Evolutionary conservation across 2,329 filamentous ascomycete genomes (phyloP), one percentile per base, ranked within the genome.

Genomic region (Aspergillus oerlinghausenensis): DNA sequence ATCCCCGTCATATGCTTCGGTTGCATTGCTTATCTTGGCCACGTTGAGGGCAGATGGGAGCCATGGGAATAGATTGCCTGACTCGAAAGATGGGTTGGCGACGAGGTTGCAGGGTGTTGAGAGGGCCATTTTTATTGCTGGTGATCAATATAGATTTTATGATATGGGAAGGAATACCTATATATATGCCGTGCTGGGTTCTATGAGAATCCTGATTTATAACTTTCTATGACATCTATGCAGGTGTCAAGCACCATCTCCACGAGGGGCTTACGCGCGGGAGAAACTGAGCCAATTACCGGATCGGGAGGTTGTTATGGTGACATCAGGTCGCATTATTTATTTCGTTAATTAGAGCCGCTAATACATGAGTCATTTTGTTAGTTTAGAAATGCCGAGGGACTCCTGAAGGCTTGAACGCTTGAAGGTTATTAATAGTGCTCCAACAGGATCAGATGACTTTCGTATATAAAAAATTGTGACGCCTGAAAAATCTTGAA

Each of bases 61-160:
- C 65, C 64, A 67, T 1, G 65, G 64, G 6, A 51, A 53, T 1
- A 67, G 51, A n/a, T 45, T 29, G 10, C 63, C 62, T 1, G 64
- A 58, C 35, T 67, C 65, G 40, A 67, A 65, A 40, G 62, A 61
- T 3, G 63, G 63, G 47, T 67, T 67, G 32, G 56, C 21, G 19
- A 67, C 51, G 21, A 61, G 52, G 47, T 66, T 66, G 55, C 62
- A 62, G n/a, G 40, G 9, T 10, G 55, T 29, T 25, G 59, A 61
- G 8, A 64, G 56, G 3, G 60, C 55, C 63, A 63, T 65, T 21
- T 14, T 51, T 28, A 48, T 32, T 6, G 7, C 21, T 32, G 23
- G 10, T 26, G 14, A 49, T 43, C n/a, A 21, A 1, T 35, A 43
- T 9, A 3, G 10, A 21, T 14, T 35, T 5, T 4, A 35, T 35